Conservation (phyloP, 768 basidiomycete genomes). For the Auricularia sp. region DNA sequence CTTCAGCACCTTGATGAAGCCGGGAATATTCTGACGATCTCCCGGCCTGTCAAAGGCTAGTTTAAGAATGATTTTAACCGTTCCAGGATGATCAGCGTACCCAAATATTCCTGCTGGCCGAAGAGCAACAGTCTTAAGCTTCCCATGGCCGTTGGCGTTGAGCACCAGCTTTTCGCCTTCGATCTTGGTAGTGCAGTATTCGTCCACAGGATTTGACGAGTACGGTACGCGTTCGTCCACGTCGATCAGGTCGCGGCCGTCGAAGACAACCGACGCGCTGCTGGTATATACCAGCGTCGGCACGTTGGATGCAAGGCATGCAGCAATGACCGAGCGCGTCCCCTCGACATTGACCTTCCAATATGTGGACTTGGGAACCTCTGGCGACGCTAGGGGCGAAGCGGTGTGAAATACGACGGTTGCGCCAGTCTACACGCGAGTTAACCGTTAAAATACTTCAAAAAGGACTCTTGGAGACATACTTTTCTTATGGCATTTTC, state of each 20-base stretch:
- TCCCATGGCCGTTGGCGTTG: conserved; percentile 74
- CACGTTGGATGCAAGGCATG: conserved; percentile 62
- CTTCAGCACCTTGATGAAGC: conserved; percentile 70
- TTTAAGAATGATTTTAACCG: neutral
- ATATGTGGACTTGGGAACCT: conserved; percentile 58
- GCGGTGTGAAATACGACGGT: conserved; percentile 96
- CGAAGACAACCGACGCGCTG: conserved; percentile 84
- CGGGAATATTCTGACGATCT: conserved; percentile 75
- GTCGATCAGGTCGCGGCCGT: conserved; percentile 69
- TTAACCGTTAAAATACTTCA: neutral
- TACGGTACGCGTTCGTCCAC: conserved; percentile 79
- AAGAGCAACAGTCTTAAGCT: conserved; percentile 79
- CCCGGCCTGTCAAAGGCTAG: conserved; percentile 55
- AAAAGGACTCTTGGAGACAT: conserved; percentile 11
- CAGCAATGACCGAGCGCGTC: conserved; percentile 73
- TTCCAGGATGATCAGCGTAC: conserved; percentile 30
- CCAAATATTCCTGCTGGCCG: conserved; percentile 95
- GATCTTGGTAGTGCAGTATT: conserved; percentile 91
- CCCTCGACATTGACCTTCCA: conserved; percentile 92
- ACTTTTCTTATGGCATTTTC: conserved; percentile 66
- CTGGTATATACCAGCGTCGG: conserved; percentile 89
- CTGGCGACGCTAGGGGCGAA: conserved; percentile 60
- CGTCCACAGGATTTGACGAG: conserved; percentile 69
- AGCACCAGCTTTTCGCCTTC: conserved; percentile 78
- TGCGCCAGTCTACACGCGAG: conserved; percentile 48